These are phyloP conservation scores for Amphichorda felina DNA, from an alignment of 2,329 filamentous ascomycete genomes.

Conservation along the genomic window DNA sequence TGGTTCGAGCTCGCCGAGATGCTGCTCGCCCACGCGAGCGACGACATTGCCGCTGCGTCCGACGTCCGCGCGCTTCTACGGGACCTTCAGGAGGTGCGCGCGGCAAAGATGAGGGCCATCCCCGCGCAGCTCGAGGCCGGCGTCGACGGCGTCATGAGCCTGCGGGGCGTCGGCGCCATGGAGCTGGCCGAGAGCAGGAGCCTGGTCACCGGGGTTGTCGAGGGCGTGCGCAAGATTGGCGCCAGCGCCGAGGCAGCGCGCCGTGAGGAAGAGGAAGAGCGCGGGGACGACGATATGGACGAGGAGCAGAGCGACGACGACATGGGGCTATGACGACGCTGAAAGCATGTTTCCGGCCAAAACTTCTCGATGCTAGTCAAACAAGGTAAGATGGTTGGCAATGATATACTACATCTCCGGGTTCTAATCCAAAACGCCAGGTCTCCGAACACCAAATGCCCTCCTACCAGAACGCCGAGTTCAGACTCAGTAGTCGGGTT, in stretches of 20 bases:
- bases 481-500: too few relatives aligned
- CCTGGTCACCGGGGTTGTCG: slow-evolving; percentile 77
- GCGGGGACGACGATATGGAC: slow-evolving; percentile 47
- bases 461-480: too few relatives aligned
- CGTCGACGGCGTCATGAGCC: slow-evolving; percentile 56
- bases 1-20: slow-evolving; percentile 89
- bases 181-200: slow-evolving; percentile 79
- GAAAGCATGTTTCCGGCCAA: too few relatives aligned
- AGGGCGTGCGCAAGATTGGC: slow-evolving; percentile 76
- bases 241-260: slow-evolving; percentile 67
- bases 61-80: slow-evolving; percentile 64
- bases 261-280: slow-evolving; percentile 64
- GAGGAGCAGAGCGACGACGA: slow-evolving; percentile 46
- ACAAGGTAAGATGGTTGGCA: too few relatives aligned
- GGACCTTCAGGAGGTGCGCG: slow-evolving; percentile 76
- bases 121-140: slow-evolving; percentile 60
- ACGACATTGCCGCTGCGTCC: slow-evolving; percentile 67
- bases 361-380: too few relatives aligned
- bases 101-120: slow-evolving; percentile 75
- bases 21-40: slow-evolving; percentile 70
- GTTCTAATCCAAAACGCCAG: neutral
- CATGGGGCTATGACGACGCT: slow-evolving; percentile 27
- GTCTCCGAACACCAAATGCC: too few relatives aligned
- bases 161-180: slow-evolving; percentile 77
- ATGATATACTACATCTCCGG: too few relatives aligned